A percentile compares a stretch with the other conserved stretches of the same genome.
Evolutionary conservation across 1,284 basidiomycete species (phyloP).

Genomic region (Rugosomyces carneus): DNA sequence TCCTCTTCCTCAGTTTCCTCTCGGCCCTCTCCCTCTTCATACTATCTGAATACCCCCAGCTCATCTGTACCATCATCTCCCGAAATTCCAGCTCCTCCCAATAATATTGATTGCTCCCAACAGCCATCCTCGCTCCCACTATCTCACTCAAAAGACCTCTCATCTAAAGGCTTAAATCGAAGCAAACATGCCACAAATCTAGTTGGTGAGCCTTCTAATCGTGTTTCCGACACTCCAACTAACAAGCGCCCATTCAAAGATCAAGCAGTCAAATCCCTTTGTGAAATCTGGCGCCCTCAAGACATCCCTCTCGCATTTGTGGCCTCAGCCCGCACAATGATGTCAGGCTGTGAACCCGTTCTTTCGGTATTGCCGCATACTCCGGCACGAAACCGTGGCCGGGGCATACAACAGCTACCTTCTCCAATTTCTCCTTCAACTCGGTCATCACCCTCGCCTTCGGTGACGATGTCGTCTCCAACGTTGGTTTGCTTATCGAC

Average conservation of each 20-base stretch:
- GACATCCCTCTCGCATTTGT: constrained; percentile 61
- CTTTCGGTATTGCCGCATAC: constrained; percentile 12
- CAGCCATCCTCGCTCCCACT: constrained; percentile 24
- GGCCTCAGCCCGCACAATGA: constrained; percentile 27
- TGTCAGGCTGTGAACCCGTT: constrained; percentile 16
- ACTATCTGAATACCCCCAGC: constrained; percentile 55
- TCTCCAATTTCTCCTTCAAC: constrained; percentile 33
- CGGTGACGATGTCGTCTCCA: constrained; percentile 14
- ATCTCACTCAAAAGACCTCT: constrained; percentile 31
- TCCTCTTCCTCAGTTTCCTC: constrained; percentile 33
- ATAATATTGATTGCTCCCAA: constrained; percentile 32
- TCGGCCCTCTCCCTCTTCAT: constrained; percentile 37
- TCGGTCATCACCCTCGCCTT: constrained; percentile 25
- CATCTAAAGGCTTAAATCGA: constrained; percentile 45
- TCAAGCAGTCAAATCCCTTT: constrained; percentile 68
- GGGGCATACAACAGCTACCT: constrained; percentile 39
- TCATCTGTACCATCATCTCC: constrained; percentile 47
- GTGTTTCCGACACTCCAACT: constrained; percentile 6
- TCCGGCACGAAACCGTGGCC: constrained; percentile 8
- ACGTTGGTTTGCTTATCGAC: neutral
- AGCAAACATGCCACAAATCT: constrained; percentile 58
- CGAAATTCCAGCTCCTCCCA: constrained; percentile 26
- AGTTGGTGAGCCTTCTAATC: constrained; percentile 46
- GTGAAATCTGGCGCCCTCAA: constrained; percentile 70
- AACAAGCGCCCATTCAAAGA: constrained; percentile 36